phyloP scores from a whole-genome alignment of 257 asterid species.

The Linaria vulgaris region DNA sequence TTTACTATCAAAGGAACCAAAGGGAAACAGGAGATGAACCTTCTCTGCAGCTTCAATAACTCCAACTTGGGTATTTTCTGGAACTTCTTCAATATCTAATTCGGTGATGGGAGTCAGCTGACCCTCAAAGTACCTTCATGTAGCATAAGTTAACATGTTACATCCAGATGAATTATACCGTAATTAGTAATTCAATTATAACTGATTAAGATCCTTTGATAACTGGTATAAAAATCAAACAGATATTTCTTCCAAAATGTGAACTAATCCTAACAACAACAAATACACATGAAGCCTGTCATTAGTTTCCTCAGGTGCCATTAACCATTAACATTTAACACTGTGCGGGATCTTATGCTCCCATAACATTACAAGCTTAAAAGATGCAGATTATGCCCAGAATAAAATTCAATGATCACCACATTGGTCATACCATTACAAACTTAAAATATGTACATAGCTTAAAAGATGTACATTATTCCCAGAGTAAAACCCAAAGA shows the following conservation, averaged over 20 bases:
- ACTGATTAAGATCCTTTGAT: background rate
- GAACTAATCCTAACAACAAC: background rate
- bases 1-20: background rate
- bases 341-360: background rate
- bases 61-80: constrained; percentile 45
- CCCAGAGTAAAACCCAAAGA: no score
- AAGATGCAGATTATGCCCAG: no score
- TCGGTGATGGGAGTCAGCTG: constrained; percentile 71
- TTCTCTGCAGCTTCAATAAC: constrained; percentile 83
- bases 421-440: no score
- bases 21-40: constrained; percentile 38
- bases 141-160: constrained; percentile 18
- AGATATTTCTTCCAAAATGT: background rate
- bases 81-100: constrained; percentile 55
- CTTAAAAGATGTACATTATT: no score
- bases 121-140: constrained; percentile 84
- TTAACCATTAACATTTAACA: background rate
- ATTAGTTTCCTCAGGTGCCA: constrained; percentile 3
- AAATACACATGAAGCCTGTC: background rate
- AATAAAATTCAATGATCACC: no score
- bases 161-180: constrained; percentile 7
- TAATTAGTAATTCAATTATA: background rate
- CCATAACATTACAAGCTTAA: no score
- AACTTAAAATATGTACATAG: no score
- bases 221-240: constrained; percentile 14